Conservation (phyloP, 768 basidiomycete species). For the Pilatotrama ljubarskyi region DNA sequence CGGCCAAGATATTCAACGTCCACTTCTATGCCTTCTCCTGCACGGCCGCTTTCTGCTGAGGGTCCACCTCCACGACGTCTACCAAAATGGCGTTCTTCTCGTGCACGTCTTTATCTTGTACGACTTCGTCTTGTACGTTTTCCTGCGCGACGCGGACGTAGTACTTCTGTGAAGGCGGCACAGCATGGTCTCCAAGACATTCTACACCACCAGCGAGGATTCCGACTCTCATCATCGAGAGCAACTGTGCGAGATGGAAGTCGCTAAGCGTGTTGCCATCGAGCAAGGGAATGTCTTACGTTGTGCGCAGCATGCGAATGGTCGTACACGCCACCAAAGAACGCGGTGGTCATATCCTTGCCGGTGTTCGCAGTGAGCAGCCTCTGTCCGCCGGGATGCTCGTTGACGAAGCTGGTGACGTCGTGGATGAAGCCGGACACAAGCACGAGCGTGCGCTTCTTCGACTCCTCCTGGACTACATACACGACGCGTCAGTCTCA, state of each 20-base stretch:
- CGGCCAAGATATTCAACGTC: too few species aligned
- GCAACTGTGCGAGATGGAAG: slow-evolving; percentile 33
- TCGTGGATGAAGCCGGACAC: slow-evolving; percentile 94
- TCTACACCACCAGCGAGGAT: slow-evolving; percentile 51
- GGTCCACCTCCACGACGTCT: too few species aligned
- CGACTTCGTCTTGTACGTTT: background rate
- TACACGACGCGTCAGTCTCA: background rate
- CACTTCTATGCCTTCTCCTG: too few species aligned
- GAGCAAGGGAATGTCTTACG: slow-evolving; percentile 39
- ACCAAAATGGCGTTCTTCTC: too few species aligned
- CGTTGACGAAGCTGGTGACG: slow-evolving; percentile 79
- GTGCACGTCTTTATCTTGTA: too few species aligned
- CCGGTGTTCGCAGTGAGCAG: slow-evolving; percentile 82
- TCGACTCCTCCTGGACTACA: slow-evolving; percentile 74
- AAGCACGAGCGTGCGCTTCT: slow-evolving; percentile 79
- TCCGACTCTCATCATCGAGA: slow-evolving; percentile 63
- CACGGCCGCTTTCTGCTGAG: too few species aligned
- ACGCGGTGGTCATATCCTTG: slow-evolving; percentile 88
- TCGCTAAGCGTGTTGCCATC: background rate
- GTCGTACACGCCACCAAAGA: slow-evolving; percentile 90
- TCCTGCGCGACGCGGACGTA: background rate
- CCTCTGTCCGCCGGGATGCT: slow-evolving; percentile 90
- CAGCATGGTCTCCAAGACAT: background rate
- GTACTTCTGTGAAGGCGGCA: background rate
- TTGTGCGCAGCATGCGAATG: slow-evolving; percentile 90